Percentiles rank a stretch among this genome's conserved stretches.
Evolutionary conservation across 2,329 filamentous ascomycete species (phyloP).

Genomic region (Verticillium longisporum): DNA sequence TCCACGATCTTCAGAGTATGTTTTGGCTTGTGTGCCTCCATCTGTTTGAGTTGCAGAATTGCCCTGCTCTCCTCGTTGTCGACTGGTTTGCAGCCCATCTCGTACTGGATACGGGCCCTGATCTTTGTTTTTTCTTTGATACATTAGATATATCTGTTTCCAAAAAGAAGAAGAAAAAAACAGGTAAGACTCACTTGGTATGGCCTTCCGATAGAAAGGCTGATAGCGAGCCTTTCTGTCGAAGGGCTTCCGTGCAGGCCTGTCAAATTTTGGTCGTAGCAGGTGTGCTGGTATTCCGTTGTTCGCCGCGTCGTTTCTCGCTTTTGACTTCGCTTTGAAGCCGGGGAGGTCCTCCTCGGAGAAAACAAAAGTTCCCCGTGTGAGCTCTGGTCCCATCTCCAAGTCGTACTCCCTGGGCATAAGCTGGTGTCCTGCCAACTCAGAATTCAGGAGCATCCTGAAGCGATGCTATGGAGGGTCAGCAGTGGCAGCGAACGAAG

Average conservation of each 20-base stretch:
- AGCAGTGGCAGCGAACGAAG: not conserved
- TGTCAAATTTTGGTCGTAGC: conserved; percentile 39
- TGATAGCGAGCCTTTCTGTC: conserved; percentile 38
- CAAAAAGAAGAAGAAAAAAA: too few relatives aligned
- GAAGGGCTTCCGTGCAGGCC: conserved; percentile 33
- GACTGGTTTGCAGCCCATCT: conserved; percentile 47
- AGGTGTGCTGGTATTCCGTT: conserved; percentile 54
- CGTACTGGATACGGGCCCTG: conserved; percentile 65
- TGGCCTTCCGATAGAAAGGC: conserved; percentile 63
- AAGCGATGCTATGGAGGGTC: conserved; percentile 29
- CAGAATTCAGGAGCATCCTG: conserved; percentile 62
- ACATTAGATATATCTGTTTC: not conserved
- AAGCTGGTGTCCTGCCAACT: conserved; percentile 59
- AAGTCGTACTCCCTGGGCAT: conserved; percentile 88
- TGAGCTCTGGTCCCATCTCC: conserved; percentile 46
- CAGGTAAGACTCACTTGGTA: conserved; percentile 57
- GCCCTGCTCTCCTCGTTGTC: conserved; percentile 31
- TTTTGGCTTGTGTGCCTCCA: conserved; percentile 42
- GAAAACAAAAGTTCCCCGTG: conserved; percentile 77
- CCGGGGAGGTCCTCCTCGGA: conserved; percentile 74
- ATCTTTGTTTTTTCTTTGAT: conserved; percentile 70
- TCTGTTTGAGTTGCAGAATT: conserved; percentile 25
- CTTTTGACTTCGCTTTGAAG: conserved; percentile 55
- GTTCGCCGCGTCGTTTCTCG: conserved; percentile 47
- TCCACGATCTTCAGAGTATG: conserved; percentile 44